Percentiles rank a stretch among this genome's conserved stretches.
Conservation (phyloP, 1,284 basidiomycete genomes). For the Cryptococcus hybrid region DNA sequence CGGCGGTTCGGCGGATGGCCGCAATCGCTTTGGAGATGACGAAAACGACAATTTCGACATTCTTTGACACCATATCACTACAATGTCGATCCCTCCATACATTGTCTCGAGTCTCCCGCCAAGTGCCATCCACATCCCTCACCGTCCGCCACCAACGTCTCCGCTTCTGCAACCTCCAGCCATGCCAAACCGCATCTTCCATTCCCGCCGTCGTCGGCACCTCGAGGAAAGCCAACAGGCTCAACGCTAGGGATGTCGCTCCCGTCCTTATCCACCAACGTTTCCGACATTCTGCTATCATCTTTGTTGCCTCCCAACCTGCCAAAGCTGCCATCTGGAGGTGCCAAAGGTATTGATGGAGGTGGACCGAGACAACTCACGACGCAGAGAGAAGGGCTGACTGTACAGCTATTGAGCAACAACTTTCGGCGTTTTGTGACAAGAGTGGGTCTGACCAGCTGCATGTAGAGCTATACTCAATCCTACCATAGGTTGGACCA, state of each 20-base stretch:
- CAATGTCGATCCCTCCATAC: constrained; percentile 3
- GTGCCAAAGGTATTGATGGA: background rate
- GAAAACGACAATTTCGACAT: background rate
- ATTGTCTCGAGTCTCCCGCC: constrained; percentile 6
- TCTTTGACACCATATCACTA: no score
- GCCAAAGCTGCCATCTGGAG: constrained; percentile 29
- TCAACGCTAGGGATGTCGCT: background rate
- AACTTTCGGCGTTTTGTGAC: constrained; percentile 50
- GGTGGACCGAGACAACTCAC: constrained; percentile 34
- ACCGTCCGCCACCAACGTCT: background rate
- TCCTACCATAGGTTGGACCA: constrained; percentile 37
- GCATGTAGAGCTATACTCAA: background rate
- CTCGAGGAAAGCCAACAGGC: background rate
- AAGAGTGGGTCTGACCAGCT: constrained; percentile 21
- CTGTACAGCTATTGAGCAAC: constrained; percentile 42
- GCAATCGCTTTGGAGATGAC: background rate
- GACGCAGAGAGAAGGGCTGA: constrained; percentile 41
- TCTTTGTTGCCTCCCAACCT: constrained; percentile 41
- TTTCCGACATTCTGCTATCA: constrained; percentile 41
- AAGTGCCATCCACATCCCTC: constrained; percentile 11
- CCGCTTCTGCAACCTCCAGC: background rate
- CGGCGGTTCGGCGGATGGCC: background rate
- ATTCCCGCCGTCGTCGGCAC: constrained; percentile 10
- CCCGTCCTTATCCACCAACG: constrained; percentile 32
- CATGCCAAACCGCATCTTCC: background rate